These are phyloP conservation scores for Flaveria brownii DNA, from an alignment of 129 eudicot species.

Conservation along the genomic window DNA sequence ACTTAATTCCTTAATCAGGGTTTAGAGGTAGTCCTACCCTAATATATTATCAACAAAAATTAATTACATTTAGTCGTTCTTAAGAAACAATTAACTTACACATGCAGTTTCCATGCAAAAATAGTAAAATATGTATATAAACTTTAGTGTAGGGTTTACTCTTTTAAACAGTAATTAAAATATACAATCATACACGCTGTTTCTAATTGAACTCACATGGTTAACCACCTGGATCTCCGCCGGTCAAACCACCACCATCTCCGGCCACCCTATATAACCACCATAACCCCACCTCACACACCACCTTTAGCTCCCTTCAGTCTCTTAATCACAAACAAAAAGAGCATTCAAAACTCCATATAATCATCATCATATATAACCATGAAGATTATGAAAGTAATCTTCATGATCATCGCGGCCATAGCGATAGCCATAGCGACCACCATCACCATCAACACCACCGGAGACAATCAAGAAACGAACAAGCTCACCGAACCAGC, in stretches of 20 bases:
- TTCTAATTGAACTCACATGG: slow-evolving; percentile 27
- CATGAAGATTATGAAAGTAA: slow-evolving; percentile 39
- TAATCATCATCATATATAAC: not conserved
- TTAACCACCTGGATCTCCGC: slow-evolving; percentile 32
- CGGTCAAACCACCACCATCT: slow-evolving; percentile 34
- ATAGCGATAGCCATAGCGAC: slow-evolving; percentile 33
- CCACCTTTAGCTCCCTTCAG: not conserved
- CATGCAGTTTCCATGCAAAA: slow-evolving; percentile 31
- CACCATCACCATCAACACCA: slow-evolving; percentile 40
- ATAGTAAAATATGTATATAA: not conserved
- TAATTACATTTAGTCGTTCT: not conserved
- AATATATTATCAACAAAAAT: not conserved
- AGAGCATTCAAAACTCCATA: not conserved
- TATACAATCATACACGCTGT: slow-evolving; percentile 7
- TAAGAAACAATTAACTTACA: slow-evolving; percentile 21
- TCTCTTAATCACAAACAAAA: not conserved
- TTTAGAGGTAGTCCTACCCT: not conserved
- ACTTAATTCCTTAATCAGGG: not conserved
- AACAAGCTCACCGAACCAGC: not conserved
- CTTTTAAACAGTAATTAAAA: slow-evolving; percentile 1
- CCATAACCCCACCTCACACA: slow-evolving; percentile 20
- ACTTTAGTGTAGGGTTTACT: slow-evolving; percentile 7
- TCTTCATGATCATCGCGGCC: slow-evolving; percentile 42
- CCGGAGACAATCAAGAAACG: not conserved
- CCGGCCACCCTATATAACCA: slow-evolving; percentile 31